Evolutionary conservation across 805 yeast genomes (phyloP).

Genomic region (Zygotorulaspora danielsina): DNA sequence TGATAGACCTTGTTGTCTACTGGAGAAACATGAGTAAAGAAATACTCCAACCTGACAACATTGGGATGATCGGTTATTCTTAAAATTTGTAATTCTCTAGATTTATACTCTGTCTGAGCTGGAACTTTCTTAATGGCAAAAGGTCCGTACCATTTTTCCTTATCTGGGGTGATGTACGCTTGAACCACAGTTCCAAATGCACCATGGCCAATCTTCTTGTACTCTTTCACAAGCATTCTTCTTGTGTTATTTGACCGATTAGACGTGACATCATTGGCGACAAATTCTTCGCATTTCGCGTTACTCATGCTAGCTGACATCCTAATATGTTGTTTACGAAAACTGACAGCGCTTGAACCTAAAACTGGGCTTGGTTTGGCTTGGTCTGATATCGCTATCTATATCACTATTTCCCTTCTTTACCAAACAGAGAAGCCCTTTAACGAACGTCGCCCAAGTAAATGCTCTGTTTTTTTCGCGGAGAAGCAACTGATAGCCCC

Average conservation of each 20-base stretch:
- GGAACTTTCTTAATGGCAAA: slow-evolving; percentile 82
- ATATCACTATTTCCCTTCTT: background rate
- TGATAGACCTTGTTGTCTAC: slow-evolving; percentile 66
- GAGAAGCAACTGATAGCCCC: too few species aligned
- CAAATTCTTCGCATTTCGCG: slow-evolving; percentile 39
- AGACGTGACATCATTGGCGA: slow-evolving; percentile 59
- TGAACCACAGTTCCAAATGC: slow-evolving; percentile 84
- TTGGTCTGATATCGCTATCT: background rate
- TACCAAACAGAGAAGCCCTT: background rate
- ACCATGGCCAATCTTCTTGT: slow-evolving; percentile 76
- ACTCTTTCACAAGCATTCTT: slow-evolving; percentile 67
- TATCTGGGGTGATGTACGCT: slow-evolving; percentile 49
- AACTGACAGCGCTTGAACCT: too few species aligned
- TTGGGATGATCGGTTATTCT: slow-evolving; percentile 77
- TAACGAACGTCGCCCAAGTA: background rate
- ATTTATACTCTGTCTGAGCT: slow-evolving; percentile 81
- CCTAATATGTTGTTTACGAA: too few species aligned
- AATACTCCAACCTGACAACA: slow-evolving; percentile 63
- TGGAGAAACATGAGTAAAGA: slow-evolving; percentile 62
- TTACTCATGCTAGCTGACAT: slow-evolving; percentile 10
- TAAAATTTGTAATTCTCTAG: slow-evolving; percentile 73
- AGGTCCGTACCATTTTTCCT: slow-evolving; percentile 63
- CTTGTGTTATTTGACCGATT: slow-evolving; percentile 49
- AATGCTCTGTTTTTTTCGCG: background rate
- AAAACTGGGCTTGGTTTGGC: too few species aligned